phyloP scores from a whole-genome alignment of 2,329 filamentous ascomycete species.

The Fusarium keratoplasticum region DNA sequence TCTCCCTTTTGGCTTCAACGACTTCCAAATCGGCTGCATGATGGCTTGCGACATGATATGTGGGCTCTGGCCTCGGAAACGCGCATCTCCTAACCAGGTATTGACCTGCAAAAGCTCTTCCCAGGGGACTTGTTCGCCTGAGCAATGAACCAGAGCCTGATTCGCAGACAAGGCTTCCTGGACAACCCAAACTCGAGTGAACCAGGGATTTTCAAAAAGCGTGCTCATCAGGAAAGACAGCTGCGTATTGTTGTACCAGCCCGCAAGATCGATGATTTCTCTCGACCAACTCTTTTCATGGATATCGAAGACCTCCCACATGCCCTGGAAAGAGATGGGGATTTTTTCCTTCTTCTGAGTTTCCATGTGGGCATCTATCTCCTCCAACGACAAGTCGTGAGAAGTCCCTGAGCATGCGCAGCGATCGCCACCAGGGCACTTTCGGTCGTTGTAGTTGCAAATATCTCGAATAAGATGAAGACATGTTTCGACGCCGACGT shows the following conservation, averaged over 20 bases:
- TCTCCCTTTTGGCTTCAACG: not conserved
- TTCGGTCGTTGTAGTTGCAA: slow-evolving; percentile 14
- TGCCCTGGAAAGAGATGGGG: slow-evolving; percentile 5
- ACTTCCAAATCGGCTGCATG: slow-evolving; percentile 34
- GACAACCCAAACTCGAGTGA: slow-evolving; percentile 26
- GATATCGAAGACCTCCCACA: slow-evolving; percentile 25
- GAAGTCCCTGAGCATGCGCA: slow-evolving; percentile 19
- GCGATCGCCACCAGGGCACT: not conserved
- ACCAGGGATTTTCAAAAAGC: slow-evolving; percentile 31
- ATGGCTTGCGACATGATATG: slow-evolving; percentile 17
- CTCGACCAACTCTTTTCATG: slow-evolving; percentile 10
- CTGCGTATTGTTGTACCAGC: slow-evolving; percentile 21
- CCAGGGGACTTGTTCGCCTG: not conserved
- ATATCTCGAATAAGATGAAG: slow-evolving; percentile 24
- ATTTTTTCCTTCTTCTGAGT: not conserved
- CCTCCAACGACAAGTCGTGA: not conserved
- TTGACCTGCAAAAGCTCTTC: slow-evolving; percentile 26
- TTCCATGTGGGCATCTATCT: not conserved
- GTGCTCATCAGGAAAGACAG: slow-evolving; percentile 28
- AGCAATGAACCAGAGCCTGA: slow-evolving; percentile 6
- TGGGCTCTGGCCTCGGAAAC: slow-evolving; percentile 12
- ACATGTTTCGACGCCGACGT: slow-evolving; percentile 2
- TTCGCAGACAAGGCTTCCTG: slow-evolving; percentile 29
- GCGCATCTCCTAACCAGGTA: slow-evolving; percentile 2
- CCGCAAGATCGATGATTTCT: slow-evolving; percentile 28